Conservation (phyloP, 2,329 filamentous ascomycete species). For the Nemania serpens region DNA sequence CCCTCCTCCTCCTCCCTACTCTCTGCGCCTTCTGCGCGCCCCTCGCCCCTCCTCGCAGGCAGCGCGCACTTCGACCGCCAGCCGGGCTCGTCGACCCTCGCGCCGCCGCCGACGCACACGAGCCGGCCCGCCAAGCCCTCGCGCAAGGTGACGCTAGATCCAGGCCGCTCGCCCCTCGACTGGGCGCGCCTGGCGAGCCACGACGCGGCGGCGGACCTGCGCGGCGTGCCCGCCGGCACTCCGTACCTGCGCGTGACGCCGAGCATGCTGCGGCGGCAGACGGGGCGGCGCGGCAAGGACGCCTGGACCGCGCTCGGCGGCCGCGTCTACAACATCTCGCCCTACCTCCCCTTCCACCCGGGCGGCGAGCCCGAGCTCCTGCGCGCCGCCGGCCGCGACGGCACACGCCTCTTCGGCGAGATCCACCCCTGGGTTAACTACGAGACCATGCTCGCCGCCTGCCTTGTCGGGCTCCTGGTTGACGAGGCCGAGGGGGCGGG, state of each 20-base stretch:
- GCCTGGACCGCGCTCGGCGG: slow-evolving; percentile 91
- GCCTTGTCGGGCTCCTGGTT: slow-evolving; percentile 66
- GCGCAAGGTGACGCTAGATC: slow-evolving; percentile 79
- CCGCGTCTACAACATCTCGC: slow-evolving; percentile 91
- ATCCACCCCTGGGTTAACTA: slow-evolving; percentile 75
- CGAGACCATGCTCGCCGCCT: slow-evolving; percentile 69
- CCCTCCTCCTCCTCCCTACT: slow-evolving; percentile 25
- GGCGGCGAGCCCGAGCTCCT: slow-evolving; percentile 79
- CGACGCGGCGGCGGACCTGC: slow-evolving; percentile 67
- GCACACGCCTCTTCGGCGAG: slow-evolving; percentile 66
- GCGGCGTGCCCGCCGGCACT: slow-evolving; percentile 60
- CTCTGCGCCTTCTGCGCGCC: slow-evolving; percentile 37
- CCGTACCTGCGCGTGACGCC: slow-evolving; percentile 78
- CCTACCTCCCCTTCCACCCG: slow-evolving; percentile 89
- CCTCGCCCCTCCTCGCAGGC: slow-evolving; percentile 48
- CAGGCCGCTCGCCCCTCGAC: slow-evolving; percentile 92
- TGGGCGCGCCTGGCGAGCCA: slow-evolving; percentile 79
- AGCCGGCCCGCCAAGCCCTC: slow-evolving; percentile 59
- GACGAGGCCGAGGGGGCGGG: slow-evolving; percentile 51
- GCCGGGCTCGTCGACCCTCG: slow-evolving; percentile 48
- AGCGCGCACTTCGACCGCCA: slow-evolving; percentile 32
- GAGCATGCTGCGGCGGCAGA: slow-evolving; percentile 75
- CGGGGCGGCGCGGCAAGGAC: slow-evolving; percentile 80
- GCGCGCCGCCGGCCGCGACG: slow-evolving; percentile 64
- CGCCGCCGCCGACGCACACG: slow-evolving; percentile 60